Percentiles rank a stretch among this genome's conserved stretches.
Conservation (phyloP, 2,329 filamentous ascomycete species). For the Dactylellina leptospora region DNA sequence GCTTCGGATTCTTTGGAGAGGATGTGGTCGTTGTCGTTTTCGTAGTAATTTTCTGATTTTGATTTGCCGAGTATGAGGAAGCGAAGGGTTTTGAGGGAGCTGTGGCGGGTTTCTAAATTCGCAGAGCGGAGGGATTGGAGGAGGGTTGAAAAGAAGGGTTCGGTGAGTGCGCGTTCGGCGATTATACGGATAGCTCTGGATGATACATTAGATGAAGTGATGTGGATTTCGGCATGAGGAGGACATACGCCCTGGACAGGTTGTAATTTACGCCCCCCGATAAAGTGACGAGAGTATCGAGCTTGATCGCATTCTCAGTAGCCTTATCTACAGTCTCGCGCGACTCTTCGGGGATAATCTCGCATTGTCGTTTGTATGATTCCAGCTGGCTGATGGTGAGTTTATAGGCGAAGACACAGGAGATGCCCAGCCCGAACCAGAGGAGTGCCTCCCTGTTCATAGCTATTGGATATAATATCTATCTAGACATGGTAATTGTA, state of each 20-base stretch:
- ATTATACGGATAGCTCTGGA: conserved; percentile 50
- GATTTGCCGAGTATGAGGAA: conserved; percentile 49
- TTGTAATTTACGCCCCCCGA: conserved; percentile 47
- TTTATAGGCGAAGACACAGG: conserved; percentile 40
- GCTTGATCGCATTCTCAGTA: conserved; percentile 48
- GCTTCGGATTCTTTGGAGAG: conserved; percentile 46
- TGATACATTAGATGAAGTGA: neutral
- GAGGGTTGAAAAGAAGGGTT: conserved; percentile 23
- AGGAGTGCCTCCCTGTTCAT: conserved; percentile 31
- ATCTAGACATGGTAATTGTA: neutral
- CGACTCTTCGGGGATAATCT: conserved; percentile 45
- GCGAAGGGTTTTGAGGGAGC: conserved; percentile 45
- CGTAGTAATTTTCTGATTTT: conserved; percentile 52
- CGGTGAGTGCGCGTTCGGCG: conserved; percentile 46
- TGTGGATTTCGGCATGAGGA: neutral
- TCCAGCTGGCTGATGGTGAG: conserved; percentile 48
- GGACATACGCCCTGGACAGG: conserved; percentile 44
- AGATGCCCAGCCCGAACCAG: conserved; percentile 43
- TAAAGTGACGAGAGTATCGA: conserved; percentile 39
- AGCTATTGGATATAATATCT: neutral
- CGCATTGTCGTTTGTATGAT: conserved; percentile 39
- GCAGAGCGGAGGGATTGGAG: conserved; percentile 16
- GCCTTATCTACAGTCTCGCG: conserved; percentile 49
- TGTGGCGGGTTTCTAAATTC: conserved; percentile 9
- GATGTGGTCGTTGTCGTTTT: conserved; percentile 53